A percentile compares a stretch with the other conserved stretches of the same genome.
These are phyloP conservation scores for Plasmopara muralis DNA, from an alignment of 352 stramenopile species.

Conservation along the genomic window DNA sequence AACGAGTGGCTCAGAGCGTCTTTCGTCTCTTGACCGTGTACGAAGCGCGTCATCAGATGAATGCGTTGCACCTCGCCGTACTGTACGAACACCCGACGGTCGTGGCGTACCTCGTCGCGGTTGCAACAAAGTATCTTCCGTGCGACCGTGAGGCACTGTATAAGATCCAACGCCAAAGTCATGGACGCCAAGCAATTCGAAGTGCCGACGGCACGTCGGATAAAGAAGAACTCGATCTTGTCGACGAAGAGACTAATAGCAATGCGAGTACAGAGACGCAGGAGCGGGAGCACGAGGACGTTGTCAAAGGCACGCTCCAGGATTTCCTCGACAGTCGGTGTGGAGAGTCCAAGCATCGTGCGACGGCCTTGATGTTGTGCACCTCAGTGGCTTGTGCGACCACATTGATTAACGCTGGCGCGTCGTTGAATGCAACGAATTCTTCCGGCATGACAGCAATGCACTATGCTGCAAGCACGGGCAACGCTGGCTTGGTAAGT, in stretches of 20 bases:
- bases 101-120: conserved; percentile 45
- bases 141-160: conserved; percentile 4
- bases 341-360: conserved; percentile 61
- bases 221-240: conserved; percentile 13
- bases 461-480: conserved; percentile 74
- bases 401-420: conserved; percentile 50
- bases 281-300: conserved; percentile 17
- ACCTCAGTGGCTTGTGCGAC: conserved; percentile 58
- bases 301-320: conserved; percentile 20
- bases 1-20: conserved; percentile 26
- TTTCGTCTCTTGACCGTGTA: conserved; percentile 55
- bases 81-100: conserved; percentile 71
- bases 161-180: conserved; percentile 11
- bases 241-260: conserved; percentile 19
- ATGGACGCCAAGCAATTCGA: conserved; percentile 9
- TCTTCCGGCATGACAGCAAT: conserved; percentile 76
- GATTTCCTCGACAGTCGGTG: conserved; percentile 47
- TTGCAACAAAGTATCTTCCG: conserved; percentile 40
- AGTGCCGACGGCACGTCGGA: conserved; percentile 8
- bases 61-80: conserved; percentile 57
- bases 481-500: conserved; percentile 67
- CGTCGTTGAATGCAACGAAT: conserved; percentile 44
- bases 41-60: conserved; percentile 71
- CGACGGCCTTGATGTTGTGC: conserved; percentile 69
- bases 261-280: conserved; percentile 22